Base-by-base conservation (phyloP, 805 yeast species). In the Ogataea nakhonphanomensis region DNA sequence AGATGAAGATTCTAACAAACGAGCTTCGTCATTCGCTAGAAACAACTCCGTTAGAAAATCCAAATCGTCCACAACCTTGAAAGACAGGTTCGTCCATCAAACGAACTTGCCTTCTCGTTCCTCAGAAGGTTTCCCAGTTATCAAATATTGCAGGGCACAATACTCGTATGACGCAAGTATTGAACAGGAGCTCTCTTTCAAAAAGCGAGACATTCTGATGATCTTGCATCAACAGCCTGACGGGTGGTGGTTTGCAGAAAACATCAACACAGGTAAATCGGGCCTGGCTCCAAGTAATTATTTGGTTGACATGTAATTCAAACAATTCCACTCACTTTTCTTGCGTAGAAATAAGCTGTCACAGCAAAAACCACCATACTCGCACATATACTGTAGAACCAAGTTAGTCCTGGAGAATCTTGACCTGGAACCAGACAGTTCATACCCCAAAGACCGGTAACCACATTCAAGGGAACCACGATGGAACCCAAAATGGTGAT, bases 381-480 rank as follows among this genome's bases (percentile, higher is more conserved):
- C 0, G 55, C 43, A 7, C 70, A 55, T 22, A 78, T 77, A 17
- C 73, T 60, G 56, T 74, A 77, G 57, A 85, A 84, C 93, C 93
- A 84, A 2, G 59, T 51, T 46, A 84, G 61, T 6, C 78, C 73
- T n/a, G 72, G 75, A 7, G 65, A 63, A 21, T 71, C 75, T 59
- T 91, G 98, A 0, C 99, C 99, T 0, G 99, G 99, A 25, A 93
- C 99, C 8, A 87, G 55, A 50, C 93, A 95, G 66, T 93, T 93
- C 99, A 93, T 93, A 41, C 99, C 99, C 98, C 98, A 93, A 33
- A 93, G 66, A 14, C 99, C 99, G 0, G 99, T 93, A 15, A 93
- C 83, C 40, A 93, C 87, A 58, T 93, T 93, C 76, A 93, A 78
- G 3, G 99, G 99, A 43, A 93, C 68, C 14, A 93, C 96, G 41